Percentiles rank a stretch among this genome's conserved stretches.
Evolutionary conservation across 2,329 filamentous ascomycete species (phyloP).

Genomic region (Paracorniculantispora psalliotae): DNA sequence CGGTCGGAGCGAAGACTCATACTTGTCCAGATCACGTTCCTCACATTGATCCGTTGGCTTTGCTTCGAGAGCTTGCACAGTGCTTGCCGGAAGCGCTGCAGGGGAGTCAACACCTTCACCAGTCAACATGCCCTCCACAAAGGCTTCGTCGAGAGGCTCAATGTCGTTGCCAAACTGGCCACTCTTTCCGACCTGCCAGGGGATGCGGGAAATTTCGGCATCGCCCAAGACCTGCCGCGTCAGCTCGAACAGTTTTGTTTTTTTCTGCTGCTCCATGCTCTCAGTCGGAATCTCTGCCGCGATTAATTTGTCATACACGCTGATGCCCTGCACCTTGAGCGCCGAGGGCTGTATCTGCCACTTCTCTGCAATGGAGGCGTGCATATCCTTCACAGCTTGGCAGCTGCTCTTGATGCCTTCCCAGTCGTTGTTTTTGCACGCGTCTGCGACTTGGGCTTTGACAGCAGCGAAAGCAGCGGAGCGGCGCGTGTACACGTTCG

Average conservation of each 20-base stretch:
- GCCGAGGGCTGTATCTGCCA: neutral
- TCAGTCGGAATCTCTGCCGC: neutral
- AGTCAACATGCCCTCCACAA: constrained; percentile 80
- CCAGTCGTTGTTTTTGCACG: constrained; percentile 14
- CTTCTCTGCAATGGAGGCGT: neutral
- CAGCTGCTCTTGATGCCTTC: constrained; percentile 5
- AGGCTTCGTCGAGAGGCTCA: constrained; percentile 31
- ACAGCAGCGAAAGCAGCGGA: constrained; percentile 16
- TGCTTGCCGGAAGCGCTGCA: neutral
- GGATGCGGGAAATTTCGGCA: neutral
- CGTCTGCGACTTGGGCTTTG: constrained; percentile 14
- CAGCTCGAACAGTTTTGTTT: neutral
- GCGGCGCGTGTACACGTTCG: constrained; percentile 17
- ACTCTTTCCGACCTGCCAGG: constrained; percentile 12
- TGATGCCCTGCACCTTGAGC: neutral
- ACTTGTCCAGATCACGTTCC: constrained; percentile 6
- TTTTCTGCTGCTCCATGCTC: neutral
- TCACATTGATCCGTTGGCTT: constrained; percentile 38
- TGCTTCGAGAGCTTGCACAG: neutral
- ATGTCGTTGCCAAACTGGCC: constrained; percentile 11
- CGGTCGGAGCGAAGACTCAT: constrained; percentile 4
- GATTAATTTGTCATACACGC: neutral
- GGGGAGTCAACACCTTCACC: constrained; percentile 66
- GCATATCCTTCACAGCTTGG: neutral
- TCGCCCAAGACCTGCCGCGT: neutral